Base-by-base conservation (phyloP, 139 green algal genomes). In the Haematococcus sp. region DNA sequence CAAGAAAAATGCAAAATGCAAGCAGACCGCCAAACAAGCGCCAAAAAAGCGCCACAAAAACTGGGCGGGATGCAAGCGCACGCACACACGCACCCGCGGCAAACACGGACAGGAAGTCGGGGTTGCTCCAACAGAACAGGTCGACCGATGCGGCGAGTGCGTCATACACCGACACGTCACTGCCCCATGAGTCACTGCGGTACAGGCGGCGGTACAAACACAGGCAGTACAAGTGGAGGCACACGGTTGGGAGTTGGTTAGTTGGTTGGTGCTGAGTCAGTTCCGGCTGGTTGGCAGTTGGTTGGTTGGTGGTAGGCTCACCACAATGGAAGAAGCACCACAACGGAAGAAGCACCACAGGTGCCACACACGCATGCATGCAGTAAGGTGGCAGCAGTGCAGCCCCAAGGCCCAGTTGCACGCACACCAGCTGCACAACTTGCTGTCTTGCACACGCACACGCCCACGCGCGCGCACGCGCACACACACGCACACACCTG, bases 181-280 rank as follows among this genome's bases (percentile, higher is more conserved):
- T 90, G 5, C 93, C 94, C 94, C 94, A 98, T 0, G 90, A 97
- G 70, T 98, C 94, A 71, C 64, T 73, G 75, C 40, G 11, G 40
- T 49, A 11, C 40, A 49, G 40, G 40, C 7, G 7, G 11, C 7
- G 40, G 40, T 7, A 7, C 7, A 11, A 7, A 49, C 40, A 49
- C 7, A 7, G 11, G 40, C 7, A 11, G 40, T 49, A 11, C 40
- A 49, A 7, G 7, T 49, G 40, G 7, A 49, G 7, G 40, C n/a
- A 11, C 40, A 11, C 11, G 40, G 7, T 49, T 11, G 40, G 7
- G 11, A 19, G 40, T 7, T 49, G 40, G 7, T 49, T 49, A 19
- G 40, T 11, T 49, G 40, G 40, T 49, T 7, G 7, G 40, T 49
- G 40, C 40, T 49, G 11, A n/a, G n/a, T n/a, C n/a, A n/a, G n/a